A percentile compares a stretch with the other conserved stretches of the same genome.
Evolutionary conservation across 176 grass and related monocot species (phyloP).

Genomic region (Otatea glauca): DNA sequence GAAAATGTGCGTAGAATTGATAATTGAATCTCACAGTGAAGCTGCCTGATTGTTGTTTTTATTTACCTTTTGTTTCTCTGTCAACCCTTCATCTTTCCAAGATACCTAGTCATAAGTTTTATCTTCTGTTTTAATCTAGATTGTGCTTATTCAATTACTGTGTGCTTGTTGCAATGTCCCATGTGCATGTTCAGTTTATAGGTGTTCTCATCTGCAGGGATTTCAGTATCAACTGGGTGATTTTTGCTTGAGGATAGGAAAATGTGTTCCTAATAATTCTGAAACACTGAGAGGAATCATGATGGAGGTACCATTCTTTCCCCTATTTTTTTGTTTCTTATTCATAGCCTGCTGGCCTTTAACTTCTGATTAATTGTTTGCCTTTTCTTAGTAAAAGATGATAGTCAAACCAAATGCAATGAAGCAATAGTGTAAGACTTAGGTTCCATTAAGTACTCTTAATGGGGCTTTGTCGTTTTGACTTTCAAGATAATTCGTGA

Average conservation of each 20-base stretch:
- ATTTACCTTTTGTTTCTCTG: constrained; percentile 10
- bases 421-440: constrained; percentile 16
- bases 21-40: background rate
- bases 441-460: constrained; percentile 22
- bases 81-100: constrained; percentile 2
- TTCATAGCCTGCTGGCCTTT: background rate
- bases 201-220: constrained; percentile 55
- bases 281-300: constrained; percentile 84
- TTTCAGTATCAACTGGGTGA: constrained; percentile 88
- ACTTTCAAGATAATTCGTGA: background rate
- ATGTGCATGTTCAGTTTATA: constrained; percentile 32
- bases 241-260: constrained; percentile 85
- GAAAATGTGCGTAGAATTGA: background rate
- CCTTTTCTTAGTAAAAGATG: constrained; percentile 2
- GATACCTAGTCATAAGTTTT: background rate
- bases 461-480: background rate
- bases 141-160: background rate
- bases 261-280: constrained; percentile 73
- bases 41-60: background rate
- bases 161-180: background rate
- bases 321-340: background rate
- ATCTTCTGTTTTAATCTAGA: background rate
- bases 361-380: background rate
- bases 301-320: constrained; percentile 74
- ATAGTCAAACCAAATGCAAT: constrained; percentile 21